Evolutionary conservation across 2,329 filamentous ascomycete species (phyloP).

Genomic region (Zasmidium citrigriseum): DNA sequence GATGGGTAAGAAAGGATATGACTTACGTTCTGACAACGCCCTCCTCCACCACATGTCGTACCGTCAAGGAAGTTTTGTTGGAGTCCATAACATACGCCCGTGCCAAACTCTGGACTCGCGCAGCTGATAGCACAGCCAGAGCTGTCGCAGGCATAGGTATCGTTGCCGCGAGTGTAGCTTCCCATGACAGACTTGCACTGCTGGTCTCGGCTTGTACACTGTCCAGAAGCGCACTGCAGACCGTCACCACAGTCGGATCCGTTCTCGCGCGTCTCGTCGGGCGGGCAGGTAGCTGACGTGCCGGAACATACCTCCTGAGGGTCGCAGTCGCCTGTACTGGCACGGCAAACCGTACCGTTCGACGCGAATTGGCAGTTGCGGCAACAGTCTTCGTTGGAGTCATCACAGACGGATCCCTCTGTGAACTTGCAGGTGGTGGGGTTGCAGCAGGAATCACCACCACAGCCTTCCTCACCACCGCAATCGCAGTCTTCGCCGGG

Average conservation of each 20-base stretch:
- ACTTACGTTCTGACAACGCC: constrained; percentile 69
- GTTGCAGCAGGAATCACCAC: constrained; percentile 78
- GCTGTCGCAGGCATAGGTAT: constrained; percentile 76
- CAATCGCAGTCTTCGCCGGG: constrained; percentile 94
- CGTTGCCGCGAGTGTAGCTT: constrained; percentile 68
- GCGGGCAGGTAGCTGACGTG: constrained; percentile 69
- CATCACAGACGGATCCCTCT: constrained; percentile 72
- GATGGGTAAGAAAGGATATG: neutral
- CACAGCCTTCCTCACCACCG: constrained; percentile 73
- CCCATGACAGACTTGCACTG: constrained; percentile 89
- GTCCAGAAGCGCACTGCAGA: constrained; percentile 82
- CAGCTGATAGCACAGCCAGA: constrained; percentile 77
- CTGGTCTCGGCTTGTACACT: constrained; percentile 87
- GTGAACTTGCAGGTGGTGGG: constrained; percentile 84
- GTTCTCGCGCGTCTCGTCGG: constrained; percentile 68
- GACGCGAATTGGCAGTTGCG: constrained; percentile 68
- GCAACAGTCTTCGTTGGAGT: constrained; percentile 85
- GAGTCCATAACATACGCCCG: constrained; percentile 69
- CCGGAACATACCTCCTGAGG: constrained; percentile 82
- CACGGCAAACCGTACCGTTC: constrained; percentile 73
- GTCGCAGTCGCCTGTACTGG: constrained; percentile 79
- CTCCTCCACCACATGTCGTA: constrained; percentile 78
- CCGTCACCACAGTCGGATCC: constrained; percentile 70
- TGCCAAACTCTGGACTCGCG: constrained; percentile 66
- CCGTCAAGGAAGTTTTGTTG: constrained; percentile 94